Conservation (phyloP, 805 yeast genomes). For the Lipomyces anomalus region DNA sequence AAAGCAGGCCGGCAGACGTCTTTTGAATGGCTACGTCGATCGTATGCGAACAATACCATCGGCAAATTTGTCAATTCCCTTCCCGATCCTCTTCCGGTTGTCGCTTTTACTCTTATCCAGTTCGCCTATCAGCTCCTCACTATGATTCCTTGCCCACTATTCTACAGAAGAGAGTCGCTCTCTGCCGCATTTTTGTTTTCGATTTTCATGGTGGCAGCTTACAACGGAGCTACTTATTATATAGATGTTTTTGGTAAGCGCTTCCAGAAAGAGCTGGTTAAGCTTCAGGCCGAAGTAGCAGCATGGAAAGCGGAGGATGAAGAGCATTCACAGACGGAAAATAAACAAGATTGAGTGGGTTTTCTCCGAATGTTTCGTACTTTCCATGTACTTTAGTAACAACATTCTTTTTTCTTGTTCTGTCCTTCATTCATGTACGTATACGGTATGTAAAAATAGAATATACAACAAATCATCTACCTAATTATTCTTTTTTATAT, state of each 20-base stretch:
- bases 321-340: too few relatives aligned
- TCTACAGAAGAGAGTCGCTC: constrained; percentile 64
- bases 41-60: constrained; percentile 52
- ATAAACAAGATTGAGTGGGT: too few relatives aligned
- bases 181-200: constrained; percentile 62
- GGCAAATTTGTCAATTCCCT: constrained; percentile 76
- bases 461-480: too few relatives aligned
- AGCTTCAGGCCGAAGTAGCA: constrained; percentile 64
- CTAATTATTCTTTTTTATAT: too few relatives aligned
- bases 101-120: constrained; percentile 81
- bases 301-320: too few relatives aligned
- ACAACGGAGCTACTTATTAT: constrained; percentile 93
- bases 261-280: constrained; percentile 76
- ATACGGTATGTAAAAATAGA: too few relatives aligned
- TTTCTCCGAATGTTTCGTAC: too few relatives aligned
- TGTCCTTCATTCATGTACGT: too few relatives aligned
- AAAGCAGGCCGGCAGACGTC: constrained; percentile 82
- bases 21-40: constrained; percentile 71
- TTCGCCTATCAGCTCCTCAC: constrained; percentile 79
- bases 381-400: too few relatives aligned
- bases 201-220: constrained; percentile 75
- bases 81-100: constrained; percentile 80
- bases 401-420: too few relatives aligned
- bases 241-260: constrained; percentile 87
- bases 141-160: constrained; percentile 85